Conservation (phyloP, 2,329 filamentous ascomycete genomes). For the Trichoderma sp. region DNA sequence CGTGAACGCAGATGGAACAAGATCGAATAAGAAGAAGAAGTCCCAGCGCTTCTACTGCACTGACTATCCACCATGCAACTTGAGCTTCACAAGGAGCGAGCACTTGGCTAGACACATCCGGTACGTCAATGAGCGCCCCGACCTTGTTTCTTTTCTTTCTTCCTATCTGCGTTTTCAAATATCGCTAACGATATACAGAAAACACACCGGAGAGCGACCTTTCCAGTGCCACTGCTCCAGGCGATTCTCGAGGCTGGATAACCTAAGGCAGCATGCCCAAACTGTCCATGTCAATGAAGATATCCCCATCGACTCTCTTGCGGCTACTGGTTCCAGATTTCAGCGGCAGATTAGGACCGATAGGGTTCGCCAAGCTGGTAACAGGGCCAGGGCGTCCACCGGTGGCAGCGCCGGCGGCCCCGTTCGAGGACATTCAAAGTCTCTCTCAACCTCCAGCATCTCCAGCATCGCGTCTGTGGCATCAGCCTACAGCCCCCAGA, state of each 20-base stretch:
- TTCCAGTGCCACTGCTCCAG: conserved; percentile 96
- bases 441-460: conserved; percentile 84
- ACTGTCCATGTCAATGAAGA: conserved; percentile 98
- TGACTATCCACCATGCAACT: conserved; percentile 87
- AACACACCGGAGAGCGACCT: conserved; percentile 95
- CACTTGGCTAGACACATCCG: conserved; percentile 93
- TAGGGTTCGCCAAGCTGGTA: conserved; percentile 71
- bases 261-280: conserved; percentile 93
- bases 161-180: not conserved
- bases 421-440: conserved; percentile 79
- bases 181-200: conserved; percentile 53
- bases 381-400: conserved; percentile 75
- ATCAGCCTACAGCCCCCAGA: conserved; percentile 67
- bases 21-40: conserved; percentile 91
- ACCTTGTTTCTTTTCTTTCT: not conserved
- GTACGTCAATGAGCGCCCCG: conserved; percentile 45
- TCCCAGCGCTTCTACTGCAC: conserved; percentile 95
- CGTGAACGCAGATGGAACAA: conserved; percentile 63
- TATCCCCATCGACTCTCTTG: conserved; percentile 89
- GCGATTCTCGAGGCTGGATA: conserved; percentile 91
- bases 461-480: conserved; percentile 67
- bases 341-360: conserved; percentile 91
- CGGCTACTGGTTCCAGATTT: conserved; percentile 87
- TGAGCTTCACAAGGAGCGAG: conserved; percentile 95
- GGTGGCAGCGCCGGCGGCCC: conserved; percentile 71